These are phyloP conservation scores for Taphrina flavorubra DNA, from an alignment of 1,139 yeast species.

Conservation along the genomic window DNA sequence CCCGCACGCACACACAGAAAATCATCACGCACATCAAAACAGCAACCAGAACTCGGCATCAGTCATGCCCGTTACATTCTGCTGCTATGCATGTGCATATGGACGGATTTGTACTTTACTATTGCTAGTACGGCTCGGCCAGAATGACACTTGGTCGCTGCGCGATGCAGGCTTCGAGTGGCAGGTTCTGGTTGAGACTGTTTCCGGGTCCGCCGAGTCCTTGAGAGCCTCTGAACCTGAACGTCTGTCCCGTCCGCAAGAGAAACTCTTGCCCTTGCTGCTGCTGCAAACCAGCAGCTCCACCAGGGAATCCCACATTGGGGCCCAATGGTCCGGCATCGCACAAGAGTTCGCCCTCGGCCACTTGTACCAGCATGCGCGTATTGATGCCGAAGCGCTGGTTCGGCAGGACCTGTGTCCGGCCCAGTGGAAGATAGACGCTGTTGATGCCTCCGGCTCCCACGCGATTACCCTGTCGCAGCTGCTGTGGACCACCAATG, in stretches of 20 bases:
- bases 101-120: too few relatives aligned
- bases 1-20: conserved; percentile 12
- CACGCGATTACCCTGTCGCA: neutral
- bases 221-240: conserved; percentile 2
- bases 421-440: conserved; percentile 3
- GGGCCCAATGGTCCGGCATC: neutral
- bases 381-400: conserved; percentile 10
- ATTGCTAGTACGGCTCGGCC: conserved; percentile 19
- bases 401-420: conserved; percentile 14
- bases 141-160: conserved; percentile 6
- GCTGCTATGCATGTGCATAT: neutral
- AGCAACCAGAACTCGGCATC: neutral
- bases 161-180: conserved; percentile 7
- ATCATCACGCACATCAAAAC: neutral
- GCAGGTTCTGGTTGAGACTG: neutral
- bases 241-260: conserved; percentile 10
- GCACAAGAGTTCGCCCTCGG: conserved; percentile 14
- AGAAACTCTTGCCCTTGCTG: neutral
- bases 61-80: too few relatives aligned
- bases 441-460: conserved; percentile 58
- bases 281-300: neutral
- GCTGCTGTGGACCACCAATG: neutral
- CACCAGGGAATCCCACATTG: neutral
- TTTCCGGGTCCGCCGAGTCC: neutral
- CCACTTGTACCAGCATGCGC: conserved; percentile 16